Conservation (phyloP, 805 yeast species). For the Teunomyces lycoperdinae region DNA sequence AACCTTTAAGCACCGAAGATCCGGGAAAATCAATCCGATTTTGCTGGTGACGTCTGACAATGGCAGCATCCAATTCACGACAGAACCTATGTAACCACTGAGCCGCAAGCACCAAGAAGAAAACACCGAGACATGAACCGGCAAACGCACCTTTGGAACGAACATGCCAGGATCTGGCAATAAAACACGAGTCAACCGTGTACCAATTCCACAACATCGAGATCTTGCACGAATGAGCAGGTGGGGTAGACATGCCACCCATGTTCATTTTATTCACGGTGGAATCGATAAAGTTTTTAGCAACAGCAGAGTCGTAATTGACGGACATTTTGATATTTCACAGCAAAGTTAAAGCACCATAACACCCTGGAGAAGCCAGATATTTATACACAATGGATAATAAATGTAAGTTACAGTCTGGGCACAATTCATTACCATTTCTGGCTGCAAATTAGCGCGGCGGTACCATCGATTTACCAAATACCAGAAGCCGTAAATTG, state of each 20-base stretch:
- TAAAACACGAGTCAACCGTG: conserved; percentile 63
- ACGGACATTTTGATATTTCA: neutral
- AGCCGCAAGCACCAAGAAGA: conserved; percentile 53
- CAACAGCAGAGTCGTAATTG: neutral
- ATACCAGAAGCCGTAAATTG: too few species aligned
- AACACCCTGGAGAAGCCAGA: too few species aligned
- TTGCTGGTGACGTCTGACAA: conserved; percentile 18
- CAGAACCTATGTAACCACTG: conserved; percentile 56
- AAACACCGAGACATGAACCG: conserved; percentile 72
- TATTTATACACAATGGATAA: neutral
- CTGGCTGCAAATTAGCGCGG: neutral
- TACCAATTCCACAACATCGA: conserved; percentile 76
- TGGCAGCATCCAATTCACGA: conserved; percentile 49
- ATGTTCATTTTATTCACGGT: conserved; percentile 4
- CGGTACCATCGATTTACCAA: neutral
- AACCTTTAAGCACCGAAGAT: neutral
- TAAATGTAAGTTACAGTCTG: neutral
- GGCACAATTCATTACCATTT: neutral
- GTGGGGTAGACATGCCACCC: conserved; percentile 5
- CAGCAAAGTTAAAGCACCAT: neutral
- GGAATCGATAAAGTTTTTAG: neutral
- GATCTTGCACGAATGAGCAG: conserved; percentile 24
- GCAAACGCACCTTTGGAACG: conserved; percentile 59
- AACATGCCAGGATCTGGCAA: conserved; percentile 63
- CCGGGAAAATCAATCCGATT: neutral